These are phyloP conservation scores for Canavalia gladiata DNA, from an alignment of 306 rosid species.

Conservation along the genomic window DNA sequence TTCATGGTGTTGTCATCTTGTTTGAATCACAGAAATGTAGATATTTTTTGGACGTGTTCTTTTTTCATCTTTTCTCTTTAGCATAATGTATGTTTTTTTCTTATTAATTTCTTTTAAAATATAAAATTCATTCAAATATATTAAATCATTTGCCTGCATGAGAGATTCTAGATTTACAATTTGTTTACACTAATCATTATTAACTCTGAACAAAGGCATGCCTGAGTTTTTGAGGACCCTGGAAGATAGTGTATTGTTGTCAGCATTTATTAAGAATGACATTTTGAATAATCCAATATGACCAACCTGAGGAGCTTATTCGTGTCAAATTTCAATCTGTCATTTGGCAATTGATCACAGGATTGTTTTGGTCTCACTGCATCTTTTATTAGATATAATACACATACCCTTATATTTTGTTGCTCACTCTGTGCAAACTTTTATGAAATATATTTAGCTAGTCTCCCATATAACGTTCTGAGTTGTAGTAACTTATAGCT, in stretches of 20 bases:
- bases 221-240: not conserved
- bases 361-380: not conserved
- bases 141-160: not conserved
- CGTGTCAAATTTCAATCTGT: not conserved
- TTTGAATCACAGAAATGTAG: not conserved
- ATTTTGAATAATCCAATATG: not conserved
- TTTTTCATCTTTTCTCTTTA: not conserved
- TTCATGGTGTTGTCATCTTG: slow-evolving; percentile 12
- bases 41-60: not conserved
- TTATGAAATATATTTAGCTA: too few species aligned
- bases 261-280: not conserved
- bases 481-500: not conserved
- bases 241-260: slow-evolving; percentile 7
- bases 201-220: not conserved
- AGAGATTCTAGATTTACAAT: slow-evolving; percentile 16
- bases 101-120: not conserved
- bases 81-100: not conserved
- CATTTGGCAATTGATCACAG: not conserved
- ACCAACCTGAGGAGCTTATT: not conserved
- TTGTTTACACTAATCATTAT: not conserved
- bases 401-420: too few species aligned
- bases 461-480: not conserved
- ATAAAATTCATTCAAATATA: slow-evolving; percentile 15
- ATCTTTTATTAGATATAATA: too few species aligned
- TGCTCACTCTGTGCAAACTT: too few species aligned